A percentile compares a stretch with the other conserved stretches of the same genome.
Evolutionary conservation across 257 asterid species (phyloP).

Genomic region (Solanum appendiculatum): DNA sequence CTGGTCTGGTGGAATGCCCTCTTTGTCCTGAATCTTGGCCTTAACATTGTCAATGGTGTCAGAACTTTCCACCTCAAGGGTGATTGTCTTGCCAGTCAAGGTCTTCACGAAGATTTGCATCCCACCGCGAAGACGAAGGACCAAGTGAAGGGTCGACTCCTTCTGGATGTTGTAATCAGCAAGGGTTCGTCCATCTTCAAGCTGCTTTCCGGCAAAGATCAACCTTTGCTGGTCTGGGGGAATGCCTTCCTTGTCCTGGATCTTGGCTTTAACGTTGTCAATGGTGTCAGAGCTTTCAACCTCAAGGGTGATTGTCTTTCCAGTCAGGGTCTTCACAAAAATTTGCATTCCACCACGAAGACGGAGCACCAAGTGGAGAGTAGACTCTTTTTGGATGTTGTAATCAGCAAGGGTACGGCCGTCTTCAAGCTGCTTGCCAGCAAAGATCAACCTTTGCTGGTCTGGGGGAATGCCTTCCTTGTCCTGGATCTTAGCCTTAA

Average conservation of each 20-base stretch:
- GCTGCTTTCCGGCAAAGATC: constrained; percentile 24
- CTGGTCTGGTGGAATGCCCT: neutral
- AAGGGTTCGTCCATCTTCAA: constrained; percentile 15
- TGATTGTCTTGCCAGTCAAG: neutral
- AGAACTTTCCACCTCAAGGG: neutral
- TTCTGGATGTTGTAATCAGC: neutral
- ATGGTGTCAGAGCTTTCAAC: constrained; percentile 51
- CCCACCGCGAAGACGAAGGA: neutral
- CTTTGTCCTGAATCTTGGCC: neutral
- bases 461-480: constrained; percentile 25
- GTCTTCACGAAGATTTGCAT: neutral
- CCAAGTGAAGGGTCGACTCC: neutral
- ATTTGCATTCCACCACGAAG: constrained; percentile 28
- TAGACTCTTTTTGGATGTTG: constrained; percentile 26
- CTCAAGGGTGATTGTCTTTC: constrained; percentile 24
- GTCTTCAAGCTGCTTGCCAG: constrained; percentile 26
- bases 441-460: constrained; percentile 23
- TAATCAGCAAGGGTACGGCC: constrained; percentile 27
- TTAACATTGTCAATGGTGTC: neutral
- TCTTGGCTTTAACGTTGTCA: constrained; percentile 47
- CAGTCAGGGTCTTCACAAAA: constrained; percentile 18
- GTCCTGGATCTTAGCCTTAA: constrained; percentile 32
- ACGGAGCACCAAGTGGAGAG: constrained; percentile 21
- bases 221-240: constrained; percentile 26
- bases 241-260: constrained; percentile 37